phyloP scores from a whole-genome alignment of 108 stramenopile genomes.

The Nannochloropsis gaditana region DNA sequence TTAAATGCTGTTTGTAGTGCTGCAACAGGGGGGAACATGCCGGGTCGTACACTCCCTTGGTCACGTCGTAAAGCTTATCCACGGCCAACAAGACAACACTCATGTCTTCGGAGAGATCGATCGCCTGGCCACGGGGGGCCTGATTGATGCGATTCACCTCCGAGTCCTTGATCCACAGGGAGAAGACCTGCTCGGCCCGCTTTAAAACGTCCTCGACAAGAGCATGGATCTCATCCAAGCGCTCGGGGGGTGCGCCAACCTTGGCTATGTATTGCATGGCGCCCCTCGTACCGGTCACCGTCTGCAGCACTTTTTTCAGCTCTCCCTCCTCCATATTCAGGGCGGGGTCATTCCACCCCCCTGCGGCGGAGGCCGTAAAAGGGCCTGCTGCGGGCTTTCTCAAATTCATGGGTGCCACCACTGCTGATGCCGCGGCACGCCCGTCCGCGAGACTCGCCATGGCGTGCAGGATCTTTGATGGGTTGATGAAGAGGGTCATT shows the following conservation, averaged over 20 bases:
- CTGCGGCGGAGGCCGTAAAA: not conserved
- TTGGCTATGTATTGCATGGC: not conserved
- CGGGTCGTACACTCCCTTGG: conserved; percentile 56
- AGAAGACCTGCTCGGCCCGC: conserved; percentile 22
- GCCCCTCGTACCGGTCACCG: not conserved
- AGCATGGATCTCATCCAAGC: not conserved
- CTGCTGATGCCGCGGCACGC: not conserved
- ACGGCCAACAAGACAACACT: conserved; percentile 44
- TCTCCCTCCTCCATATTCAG: not conserved
- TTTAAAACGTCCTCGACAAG: not conserved
- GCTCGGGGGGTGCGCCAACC: not conserved
- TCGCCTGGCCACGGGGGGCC: conserved; percentile 31
- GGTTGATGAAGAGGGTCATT: too few relatives aligned
- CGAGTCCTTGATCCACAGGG: conserved; percentile 45
- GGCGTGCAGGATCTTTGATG: not conserved
- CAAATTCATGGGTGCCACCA: conserved; percentile 3
- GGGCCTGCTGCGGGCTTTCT: not conserved
- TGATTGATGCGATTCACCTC: conserved; percentile 51
- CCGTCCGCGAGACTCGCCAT: not conserved
- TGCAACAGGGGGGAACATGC: conserved; percentile 45
- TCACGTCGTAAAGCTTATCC: conserved; percentile 48
- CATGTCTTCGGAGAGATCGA: conserved; percentile 42
- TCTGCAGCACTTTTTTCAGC: not conserved
- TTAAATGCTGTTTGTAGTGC: conserved; percentile 41
- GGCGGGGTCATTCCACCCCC: not conserved